Evolutionary conservation across 768 basidiomycete species (phyloP).

Genomic region (Boletellus emodensis): DNA sequence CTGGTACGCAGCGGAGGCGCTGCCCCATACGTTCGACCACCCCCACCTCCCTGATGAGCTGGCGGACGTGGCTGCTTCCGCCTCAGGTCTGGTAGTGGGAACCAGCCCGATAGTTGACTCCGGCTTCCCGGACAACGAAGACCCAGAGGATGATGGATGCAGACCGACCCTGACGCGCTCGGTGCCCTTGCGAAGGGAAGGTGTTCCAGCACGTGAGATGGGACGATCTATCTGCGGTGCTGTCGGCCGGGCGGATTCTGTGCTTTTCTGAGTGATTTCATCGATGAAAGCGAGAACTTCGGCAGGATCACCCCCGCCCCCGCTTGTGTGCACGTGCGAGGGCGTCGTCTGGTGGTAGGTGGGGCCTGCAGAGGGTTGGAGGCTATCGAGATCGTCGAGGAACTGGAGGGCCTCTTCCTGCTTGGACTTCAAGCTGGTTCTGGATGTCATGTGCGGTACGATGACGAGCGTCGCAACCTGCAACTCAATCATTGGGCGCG

Average conservation of each 20-base stretch:
- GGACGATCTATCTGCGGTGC: slow-evolving; percentile 53
- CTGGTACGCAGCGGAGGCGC: slow-evolving; percentile 80
- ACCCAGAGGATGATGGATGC: slow-evolving; percentile 37
- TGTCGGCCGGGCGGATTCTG: slow-evolving; percentile 65
- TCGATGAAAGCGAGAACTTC: slow-evolving; percentile 92
- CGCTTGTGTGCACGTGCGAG: slow-evolving; percentile 27
- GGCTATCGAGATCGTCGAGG: slow-evolving; percentile 90
- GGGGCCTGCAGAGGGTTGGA: slow-evolving; percentile 44
- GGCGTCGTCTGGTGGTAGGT: slow-evolving; percentile 20
- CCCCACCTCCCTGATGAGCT: slow-evolving; percentile 52
- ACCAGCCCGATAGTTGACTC: slow-evolving; percentile 27
- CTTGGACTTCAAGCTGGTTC: slow-evolving; percentile 58
- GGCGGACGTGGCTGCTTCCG: slow-evolving; percentile 11
- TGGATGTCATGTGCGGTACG: slow-evolving; percentile 32
- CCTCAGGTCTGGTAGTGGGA: slow-evolving; percentile 19
- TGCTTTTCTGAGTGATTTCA: slow-evolving; percentile 90
- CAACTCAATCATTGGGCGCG: neutral
- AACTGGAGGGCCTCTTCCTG: slow-evolving; percentile 88
- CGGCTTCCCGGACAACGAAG: slow-evolving; percentile 37
- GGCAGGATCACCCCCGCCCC: slow-evolving; percentile 69
- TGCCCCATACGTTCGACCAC: slow-evolving; percentile 88
- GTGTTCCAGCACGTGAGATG: slow-evolving; percentile 64
- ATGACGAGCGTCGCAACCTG: too few relatives aligned
- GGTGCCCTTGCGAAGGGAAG: slow-evolving; percentile 68
- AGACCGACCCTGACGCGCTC: slow-evolving; percentile 69